Conservation (phyloP, 73 alveolate species). For the Tetrahymena malaccensis region DNA sequence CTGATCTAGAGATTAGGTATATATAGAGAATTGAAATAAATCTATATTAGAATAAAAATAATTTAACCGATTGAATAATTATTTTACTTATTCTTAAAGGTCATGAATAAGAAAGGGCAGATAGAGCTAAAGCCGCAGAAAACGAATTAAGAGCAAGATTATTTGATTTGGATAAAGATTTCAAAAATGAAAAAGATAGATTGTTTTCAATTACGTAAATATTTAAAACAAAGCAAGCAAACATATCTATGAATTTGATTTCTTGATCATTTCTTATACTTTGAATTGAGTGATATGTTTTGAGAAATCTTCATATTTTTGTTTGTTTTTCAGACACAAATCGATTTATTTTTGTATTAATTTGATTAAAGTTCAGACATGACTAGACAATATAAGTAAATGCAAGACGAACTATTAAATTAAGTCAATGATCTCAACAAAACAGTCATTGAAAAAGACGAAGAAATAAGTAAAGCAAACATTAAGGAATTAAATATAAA, state of each 20-base stretch:
- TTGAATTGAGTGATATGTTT: too few species aligned
- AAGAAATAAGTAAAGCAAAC: slow-evolving; percentile 20
- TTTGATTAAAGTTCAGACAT: slow-evolving; percentile 46
- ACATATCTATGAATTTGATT: too few species aligned
- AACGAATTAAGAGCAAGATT: slow-evolving; percentile 59
- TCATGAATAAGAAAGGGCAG: slow-evolving; percentile 52
- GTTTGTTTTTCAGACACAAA: neutral
- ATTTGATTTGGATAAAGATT: slow-evolving; percentile 53
- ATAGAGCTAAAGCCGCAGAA: slow-evolving; percentile 69
- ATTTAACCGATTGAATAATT: neutral
- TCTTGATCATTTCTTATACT: too few species aligned
- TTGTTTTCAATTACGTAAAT: slow-evolving; percentile 30
- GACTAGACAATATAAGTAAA: slow-evolving; percentile 70
- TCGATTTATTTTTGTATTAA: neutral
- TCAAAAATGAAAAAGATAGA: slow-evolving; percentile 53
- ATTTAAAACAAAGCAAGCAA: neutral
- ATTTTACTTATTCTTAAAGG: neutral
- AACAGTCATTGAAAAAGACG: slow-evolving; percentile 42
- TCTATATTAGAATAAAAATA: too few species aligned
- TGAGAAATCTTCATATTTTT: neutral
- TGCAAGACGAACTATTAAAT: slow-evolving; percentile 58
- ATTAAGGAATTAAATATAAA: too few species aligned
- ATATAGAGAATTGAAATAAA: neutral
- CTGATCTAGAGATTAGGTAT: neutral
- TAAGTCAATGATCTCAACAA: slow-evolving; percentile 45